phyloP scores from a whole-genome alignment of 768 basidiomycete species.

The Trametes meyenii region DNA sequence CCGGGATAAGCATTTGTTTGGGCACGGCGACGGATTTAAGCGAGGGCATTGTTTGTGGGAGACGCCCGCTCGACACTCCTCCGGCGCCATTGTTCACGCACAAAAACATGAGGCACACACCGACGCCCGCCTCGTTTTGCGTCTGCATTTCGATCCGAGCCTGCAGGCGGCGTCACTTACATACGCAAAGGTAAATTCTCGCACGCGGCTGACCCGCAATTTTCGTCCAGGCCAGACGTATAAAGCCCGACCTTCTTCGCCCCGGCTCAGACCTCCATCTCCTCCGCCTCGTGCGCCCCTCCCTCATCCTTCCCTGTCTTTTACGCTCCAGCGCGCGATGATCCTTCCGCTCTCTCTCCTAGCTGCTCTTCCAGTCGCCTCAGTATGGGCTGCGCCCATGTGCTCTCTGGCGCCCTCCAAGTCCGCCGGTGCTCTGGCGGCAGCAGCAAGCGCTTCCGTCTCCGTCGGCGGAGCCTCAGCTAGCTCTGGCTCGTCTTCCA shows the following conservation, averaged over 20 bases:
- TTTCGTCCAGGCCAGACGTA: constrained; percentile 4
- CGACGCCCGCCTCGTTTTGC: too few relatives aligned
- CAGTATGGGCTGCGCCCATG: constrained; percentile 36
- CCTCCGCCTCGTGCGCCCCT: constrained; percentile 11
- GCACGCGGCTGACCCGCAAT: constrained; percentile 10
- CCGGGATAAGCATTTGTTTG: background rate
- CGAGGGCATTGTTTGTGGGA: background rate
- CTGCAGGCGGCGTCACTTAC: background rate
- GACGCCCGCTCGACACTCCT: constrained; percentile 2
- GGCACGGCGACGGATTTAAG: background rate
- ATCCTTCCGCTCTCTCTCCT: constrained; percentile 26
- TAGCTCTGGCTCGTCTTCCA: constrained; percentile 14
- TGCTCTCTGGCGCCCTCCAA: constrained; percentile 25
- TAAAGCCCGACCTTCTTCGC: background rate
- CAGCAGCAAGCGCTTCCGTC: constrained; percentile 9
- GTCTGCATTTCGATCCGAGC: constrained; percentile 3
- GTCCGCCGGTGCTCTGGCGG: constrained; percentile 11
- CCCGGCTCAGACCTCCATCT: background rate
- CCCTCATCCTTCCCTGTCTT: constrained; percentile 5
- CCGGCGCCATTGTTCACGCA: constrained; percentile 15
- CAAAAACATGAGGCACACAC: constrained; percentile 12
- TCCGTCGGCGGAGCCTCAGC: constrained; percentile 5
- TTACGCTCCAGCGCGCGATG: constrained; percentile 22
- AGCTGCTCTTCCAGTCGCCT: constrained; percentile 23
- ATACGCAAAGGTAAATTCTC: background rate